Evolutionary conservation across 805 yeast genomes (phyloP), one percentile per base, ranked within the genome.

Genomic region (Candida ipomoeae): DNA sequence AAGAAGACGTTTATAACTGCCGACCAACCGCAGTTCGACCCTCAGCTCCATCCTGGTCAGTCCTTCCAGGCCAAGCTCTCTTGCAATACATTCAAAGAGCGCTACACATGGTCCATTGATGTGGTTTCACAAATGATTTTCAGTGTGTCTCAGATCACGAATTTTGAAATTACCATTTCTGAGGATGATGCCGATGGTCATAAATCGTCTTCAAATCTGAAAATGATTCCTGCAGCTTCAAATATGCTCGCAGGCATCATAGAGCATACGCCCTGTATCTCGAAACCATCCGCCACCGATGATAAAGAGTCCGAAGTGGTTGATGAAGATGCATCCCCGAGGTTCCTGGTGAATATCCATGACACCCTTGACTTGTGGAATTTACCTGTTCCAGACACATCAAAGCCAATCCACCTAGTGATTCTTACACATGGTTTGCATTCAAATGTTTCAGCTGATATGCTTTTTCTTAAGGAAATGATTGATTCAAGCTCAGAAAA

Each of bases 341-440:
- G 68, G n/a, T 53, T 87, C 23, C 64, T 59, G 8, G 84, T 87
- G 0, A 65, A 75, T 26, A 74, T 78, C 49, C 69, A 73, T 54
- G 86, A 82, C 55, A 87, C 96, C 0, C 57, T 75, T 3, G 85
- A 82, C 48, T 62, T 92, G 32, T 94, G 98, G 97, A 79, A 81
- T 63, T 62, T 75, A 36, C 94, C 95, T 0, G 51, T 69, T 0
- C 80, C 77, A 2, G 50, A 61, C 49, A 50, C 69, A 10, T 69
- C 75, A 0, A 65, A 68, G 50, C 94, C 95, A 0, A 79, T 84
- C 13, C 99, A 94, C 71, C 70, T 94, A 49, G 94, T 92, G 2
- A 74, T 94, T 3, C 58, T 91, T 11, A 89, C 97, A 0, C 99
- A 94, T 65, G 99, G 99, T 0, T 77, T 94, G 23, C 96, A 89